These are phyloP conservation scores for Globisporangium nunn DNA, from an alignment of 352 stramenopile genomes.

Conservation along the genomic window DNA sequence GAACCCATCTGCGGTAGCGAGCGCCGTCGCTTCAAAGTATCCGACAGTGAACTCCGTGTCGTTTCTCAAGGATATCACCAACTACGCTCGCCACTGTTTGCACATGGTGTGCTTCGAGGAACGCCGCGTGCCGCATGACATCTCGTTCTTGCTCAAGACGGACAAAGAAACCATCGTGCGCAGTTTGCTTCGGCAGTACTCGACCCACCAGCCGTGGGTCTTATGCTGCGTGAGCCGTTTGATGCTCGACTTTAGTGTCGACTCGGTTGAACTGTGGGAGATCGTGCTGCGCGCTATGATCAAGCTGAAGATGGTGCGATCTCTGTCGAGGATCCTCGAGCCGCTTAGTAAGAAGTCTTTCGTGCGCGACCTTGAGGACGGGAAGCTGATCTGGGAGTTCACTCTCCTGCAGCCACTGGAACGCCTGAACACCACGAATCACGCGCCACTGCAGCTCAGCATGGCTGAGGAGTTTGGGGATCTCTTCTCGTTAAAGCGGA, in stretches of 20 bases:
- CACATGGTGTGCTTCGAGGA: slow-evolving; percentile 53
- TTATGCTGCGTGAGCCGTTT: slow-evolving; percentile 29
- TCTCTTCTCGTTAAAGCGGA: not conserved
- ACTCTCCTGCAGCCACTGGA: slow-evolving; percentile 23
- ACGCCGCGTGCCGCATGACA: slow-evolving; percentile 39
- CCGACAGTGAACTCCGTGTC: slow-evolving; percentile 5
- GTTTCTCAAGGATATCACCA: slow-evolving; percentile 30
- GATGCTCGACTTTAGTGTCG: slow-evolving; percentile 51
- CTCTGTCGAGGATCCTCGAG: slow-evolving; percentile 27
- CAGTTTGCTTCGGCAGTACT: slow-evolving; percentile 39
- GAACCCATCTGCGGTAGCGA: slow-evolving; percentile 13
- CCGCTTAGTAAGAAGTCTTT: slow-evolving; percentile 29
- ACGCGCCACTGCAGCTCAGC: slow-evolving; percentile 2
- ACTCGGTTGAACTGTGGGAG: slow-evolving; percentile 39
- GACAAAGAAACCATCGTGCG: slow-evolving; percentile 38
- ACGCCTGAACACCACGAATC: slow-evolving; percentile 3
- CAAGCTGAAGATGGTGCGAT: slow-evolving; percentile 37
- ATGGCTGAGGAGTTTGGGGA: not conserved
- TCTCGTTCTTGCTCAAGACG: slow-evolving; percentile 27
- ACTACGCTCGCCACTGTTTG: slow-evolving; percentile 23
- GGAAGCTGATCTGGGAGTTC: slow-evolving; percentile 28
- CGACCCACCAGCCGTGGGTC: slow-evolving; percentile 20
- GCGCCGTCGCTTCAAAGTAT: slow-evolving; percentile 19
- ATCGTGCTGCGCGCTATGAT: slow-evolving; percentile 35
- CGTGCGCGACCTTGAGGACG: slow-evolving; percentile 25